A percentile compares a stretch with the other conserved stretches of the same genome.
Conservation (phyloP, 2,329 filamentous ascomycete species). For the Seiridium unicorne region DNA sequence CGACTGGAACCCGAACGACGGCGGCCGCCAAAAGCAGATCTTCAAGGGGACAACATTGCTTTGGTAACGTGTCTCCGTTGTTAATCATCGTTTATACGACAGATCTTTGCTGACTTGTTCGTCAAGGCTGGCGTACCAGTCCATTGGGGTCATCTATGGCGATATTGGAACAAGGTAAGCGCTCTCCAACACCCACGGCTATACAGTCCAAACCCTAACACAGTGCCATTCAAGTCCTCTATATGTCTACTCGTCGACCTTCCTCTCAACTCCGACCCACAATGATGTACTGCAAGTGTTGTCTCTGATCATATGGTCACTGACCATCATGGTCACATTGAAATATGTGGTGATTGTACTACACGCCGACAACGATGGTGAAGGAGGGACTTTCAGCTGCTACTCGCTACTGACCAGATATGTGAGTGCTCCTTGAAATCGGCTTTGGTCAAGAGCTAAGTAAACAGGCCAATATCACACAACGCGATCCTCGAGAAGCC, state of each 20-base stretch:
- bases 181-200: not conserved
- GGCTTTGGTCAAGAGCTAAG: constrained; percentile 1
- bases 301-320: constrained; percentile 67
- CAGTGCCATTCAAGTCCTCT: constrained; percentile 51
- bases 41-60: constrained; percentile 33
- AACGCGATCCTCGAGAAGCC: constrained; percentile 55
- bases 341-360: constrained; percentile 69
- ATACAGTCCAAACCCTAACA: not conserved
- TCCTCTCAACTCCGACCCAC: constrained; percentile 51
- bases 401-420: constrained; percentile 64
- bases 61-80: constrained; percentile 23
- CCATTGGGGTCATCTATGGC: constrained; percentile 66
- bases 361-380: constrained; percentile 66
- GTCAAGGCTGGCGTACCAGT: constrained; percentile 59
- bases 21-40: constrained; percentile 33
- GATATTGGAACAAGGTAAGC: constrained; percentile 56
- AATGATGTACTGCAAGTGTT: constrained; percentile 63
- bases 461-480: constrained; percentile 53
- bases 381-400: constrained; percentile 68
- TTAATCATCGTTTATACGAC: not conserved
- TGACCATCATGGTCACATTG: constrained; percentile 67
- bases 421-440: constrained; percentile 28
- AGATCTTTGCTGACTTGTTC: constrained; percentile 8
- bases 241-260: constrained; percentile 70
- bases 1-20: constrained; percentile 29